Evolutionary conservation across 768 basidiomycete species (phyloP).

Genomic region (Pisolithus sp.): DNA sequence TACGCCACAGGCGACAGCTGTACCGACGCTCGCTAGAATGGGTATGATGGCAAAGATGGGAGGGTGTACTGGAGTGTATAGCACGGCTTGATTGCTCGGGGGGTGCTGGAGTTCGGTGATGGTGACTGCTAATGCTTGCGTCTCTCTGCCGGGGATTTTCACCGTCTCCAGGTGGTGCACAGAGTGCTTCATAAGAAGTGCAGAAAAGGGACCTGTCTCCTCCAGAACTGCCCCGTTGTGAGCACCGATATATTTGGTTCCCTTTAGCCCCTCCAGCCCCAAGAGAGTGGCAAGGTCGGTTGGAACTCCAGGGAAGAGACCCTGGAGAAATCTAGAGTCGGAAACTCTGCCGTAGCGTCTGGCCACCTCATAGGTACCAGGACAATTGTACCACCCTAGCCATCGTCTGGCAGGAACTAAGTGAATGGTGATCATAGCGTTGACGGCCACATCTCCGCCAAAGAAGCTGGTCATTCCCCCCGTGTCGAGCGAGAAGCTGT

Average conservation of each 20-base stretch:
- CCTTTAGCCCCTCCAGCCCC: constrained; percentile 8
- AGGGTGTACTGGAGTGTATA: constrained; percentile 3
- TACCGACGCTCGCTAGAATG: constrained; percentile 18
- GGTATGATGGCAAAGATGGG: constrained; percentile 17
- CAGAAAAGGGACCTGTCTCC: constrained; percentile 31
- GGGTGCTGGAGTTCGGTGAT: constrained; percentile 12
- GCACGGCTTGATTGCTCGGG: constrained; percentile 4
- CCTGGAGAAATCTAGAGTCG: background rate
- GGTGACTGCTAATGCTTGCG: constrained; percentile 9
- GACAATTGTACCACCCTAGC: background rate
- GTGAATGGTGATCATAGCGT: background rate
- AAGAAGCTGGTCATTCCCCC: background rate
- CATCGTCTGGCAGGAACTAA: background rate
- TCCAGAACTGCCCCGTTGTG: constrained; percentile 45
- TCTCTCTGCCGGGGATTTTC: constrained; percentile 9
- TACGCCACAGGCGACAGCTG: constrained; percentile 19
- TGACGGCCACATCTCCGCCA: background rate
- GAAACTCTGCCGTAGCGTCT: background rate
- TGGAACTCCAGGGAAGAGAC: background rate
- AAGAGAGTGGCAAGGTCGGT: constrained; percentile 10
- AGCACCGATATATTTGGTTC: constrained; percentile 68
- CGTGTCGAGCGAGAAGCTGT: background rate
- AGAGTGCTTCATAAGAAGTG: constrained; percentile 2
- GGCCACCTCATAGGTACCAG: background rate
- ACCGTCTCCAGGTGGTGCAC: background rate